A percentile compares a stretch with the other conserved stretches of the same genome.
phyloP scores from a whole-genome alignment of 2,329 filamentous ascomycete genomes.

The Aplosporella prunicola region DNA sequence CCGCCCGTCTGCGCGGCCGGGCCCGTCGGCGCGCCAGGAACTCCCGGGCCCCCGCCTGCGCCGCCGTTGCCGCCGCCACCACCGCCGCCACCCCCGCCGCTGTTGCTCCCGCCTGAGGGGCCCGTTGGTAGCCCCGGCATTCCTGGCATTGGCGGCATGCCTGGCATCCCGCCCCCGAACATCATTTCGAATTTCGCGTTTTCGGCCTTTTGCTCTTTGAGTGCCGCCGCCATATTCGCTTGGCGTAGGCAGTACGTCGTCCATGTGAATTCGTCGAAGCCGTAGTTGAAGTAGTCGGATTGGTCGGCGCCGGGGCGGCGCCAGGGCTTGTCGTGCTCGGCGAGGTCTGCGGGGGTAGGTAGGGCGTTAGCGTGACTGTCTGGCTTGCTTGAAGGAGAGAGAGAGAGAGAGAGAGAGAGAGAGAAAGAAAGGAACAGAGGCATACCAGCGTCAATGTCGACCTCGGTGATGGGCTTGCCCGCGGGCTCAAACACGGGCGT shows the following conservation, averaged over 20 bases:
- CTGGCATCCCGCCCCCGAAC: constrained; percentile 26
- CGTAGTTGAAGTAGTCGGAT: constrained; percentile 98
- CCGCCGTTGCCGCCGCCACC: no score
- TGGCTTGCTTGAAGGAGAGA: not conserved
- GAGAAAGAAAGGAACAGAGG: not conserved
- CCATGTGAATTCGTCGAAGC: constrained; percentile 98
- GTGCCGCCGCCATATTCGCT: constrained; percentile 65
- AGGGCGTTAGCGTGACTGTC: constrained; percentile 49
- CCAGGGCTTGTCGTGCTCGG: constrained; percentile 82
- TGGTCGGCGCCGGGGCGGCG: constrained; percentile 87
- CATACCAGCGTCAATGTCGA: constrained; percentile 41
- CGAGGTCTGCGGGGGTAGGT: constrained; percentile 27
- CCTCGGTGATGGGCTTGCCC: constrained; percentile 60
- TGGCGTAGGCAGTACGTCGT: constrained; percentile 88
- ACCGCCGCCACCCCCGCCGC: no score
- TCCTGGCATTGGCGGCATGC: constrained; percentile 16
- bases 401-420: not conserved
- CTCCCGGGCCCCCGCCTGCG: constrained; percentile 15
- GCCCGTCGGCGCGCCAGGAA: constrained; percentile 21
- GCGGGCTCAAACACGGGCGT: constrained; percentile 61
- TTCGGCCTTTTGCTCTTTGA: constrained; percentile 68
- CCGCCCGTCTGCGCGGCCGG: constrained; percentile 16
- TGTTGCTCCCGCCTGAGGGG: constrained; percentile 16
- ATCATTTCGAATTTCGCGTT: constrained; percentile 53
- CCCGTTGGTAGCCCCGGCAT: constrained; percentile 17